Evolutionary conservation across 441 rosid species (phyloP), one percentile per base, ranked within the genome.

Genomic region (Capsella rubella): DNA sequence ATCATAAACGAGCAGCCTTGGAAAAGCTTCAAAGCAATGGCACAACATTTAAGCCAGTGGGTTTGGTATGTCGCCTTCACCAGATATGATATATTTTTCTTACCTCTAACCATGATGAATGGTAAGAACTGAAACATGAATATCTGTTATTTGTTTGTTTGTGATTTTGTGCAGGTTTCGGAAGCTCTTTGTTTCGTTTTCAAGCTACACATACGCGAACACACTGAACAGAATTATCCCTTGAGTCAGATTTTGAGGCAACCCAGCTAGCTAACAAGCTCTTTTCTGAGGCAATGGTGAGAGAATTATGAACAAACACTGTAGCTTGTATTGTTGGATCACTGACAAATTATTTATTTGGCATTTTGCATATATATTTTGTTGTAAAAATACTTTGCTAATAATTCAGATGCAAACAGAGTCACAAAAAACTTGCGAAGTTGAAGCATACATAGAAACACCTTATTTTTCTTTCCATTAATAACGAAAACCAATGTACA

Each of bases 21-120:
- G 64, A 88, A 81, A 84, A 95, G 87, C 87, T 87, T 80, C 61
- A 67, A 31, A 46, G 97, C 97, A 57, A 88, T 88, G 96, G 83
- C 91, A 16, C 86, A 86, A 53, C 94, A 89, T 81, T 82, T 73
- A 4, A 90, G 94, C 87, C 94, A 88, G 54, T 92, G 99, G 99
- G 84, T 92, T 76, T 89, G 94, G 97, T 95, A 86, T 12, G 85
- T 28, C 5, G 72, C 53, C 39, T 35, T 32, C 15, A 46, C 12
- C 21, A 46, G 6, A 45, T 61, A 35, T 61, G 31, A 45, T 18
- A 11, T 57, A 12, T 34, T 16, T 37, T 46, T 53, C 50, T 46
- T 11, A 6, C 32, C 32, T 16, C 31, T 14, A 37, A 34, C 47
- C 45, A 29, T 59, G 51, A 31, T 55, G 47, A 47, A 50, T 29